These are phyloP conservation scores for Cerioporus squamosus DNA, from an alignment of 1,284 basidiomycete species.

Conservation along the genomic window DNA sequence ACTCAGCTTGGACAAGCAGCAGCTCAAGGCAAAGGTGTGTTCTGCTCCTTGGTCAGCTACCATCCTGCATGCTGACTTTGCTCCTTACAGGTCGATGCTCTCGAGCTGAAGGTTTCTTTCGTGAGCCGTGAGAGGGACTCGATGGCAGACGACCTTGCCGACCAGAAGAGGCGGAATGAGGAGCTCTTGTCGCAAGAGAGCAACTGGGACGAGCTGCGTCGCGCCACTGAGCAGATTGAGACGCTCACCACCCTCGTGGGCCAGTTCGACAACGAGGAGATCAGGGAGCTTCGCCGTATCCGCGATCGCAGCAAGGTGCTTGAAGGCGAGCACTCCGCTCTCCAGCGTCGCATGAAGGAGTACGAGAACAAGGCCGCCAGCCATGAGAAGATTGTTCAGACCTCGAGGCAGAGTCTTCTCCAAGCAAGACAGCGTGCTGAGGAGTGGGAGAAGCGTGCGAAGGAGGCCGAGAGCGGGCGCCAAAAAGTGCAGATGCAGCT, in stretches of 20 bases:
- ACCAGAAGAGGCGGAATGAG: conserved; percentile 64
- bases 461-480: conserved; percentile 66
- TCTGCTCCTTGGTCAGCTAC: background rate
- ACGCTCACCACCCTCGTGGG: conserved; percentile 60
- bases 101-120: conserved; percentile 61
- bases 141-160: conserved; percentile 49
- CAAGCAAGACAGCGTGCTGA: conserved; percentile 75
- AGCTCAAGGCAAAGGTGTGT: conserved; percentile 62
- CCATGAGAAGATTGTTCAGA: conserved; percentile 59
- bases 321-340: conserved; percentile 65
- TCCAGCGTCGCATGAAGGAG: conserved; percentile 76
- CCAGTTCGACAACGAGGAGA: conserved; percentile 70
- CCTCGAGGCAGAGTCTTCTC: conserved; percentile 64
- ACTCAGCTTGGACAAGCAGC: conserved; percentile 54
- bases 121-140: conserved; percentile 65
- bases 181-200: conserved; percentile 60
- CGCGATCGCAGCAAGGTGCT: conserved; percentile 69
- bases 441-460: conserved; percentile 81
- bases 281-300: conserved; percentile 65
- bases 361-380: conserved; percentile 64
- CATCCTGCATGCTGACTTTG: background rate
- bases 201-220: conserved; percentile 74
- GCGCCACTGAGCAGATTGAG: conserved; percentile 71
- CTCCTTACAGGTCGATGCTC: conserved; percentile 53
- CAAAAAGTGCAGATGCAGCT: conserved; percentile 61